Conservation (phyloP, 495 filamentous ascomycete species). For the Talaromyces liani region DNA sequence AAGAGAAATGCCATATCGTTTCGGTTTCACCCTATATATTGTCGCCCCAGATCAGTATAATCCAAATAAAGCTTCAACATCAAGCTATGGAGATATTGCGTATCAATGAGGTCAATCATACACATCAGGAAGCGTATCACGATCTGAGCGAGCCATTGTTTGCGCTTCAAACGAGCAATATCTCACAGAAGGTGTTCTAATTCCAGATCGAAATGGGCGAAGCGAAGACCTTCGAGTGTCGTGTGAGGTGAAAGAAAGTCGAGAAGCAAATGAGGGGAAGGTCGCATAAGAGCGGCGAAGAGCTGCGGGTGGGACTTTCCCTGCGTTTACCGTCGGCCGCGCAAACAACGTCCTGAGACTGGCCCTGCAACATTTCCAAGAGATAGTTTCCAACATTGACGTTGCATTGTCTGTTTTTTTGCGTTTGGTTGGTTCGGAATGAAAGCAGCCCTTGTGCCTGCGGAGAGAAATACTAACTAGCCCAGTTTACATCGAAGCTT, state of each 20-base stretch:
- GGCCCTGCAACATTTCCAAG: conserved; percentile 1
- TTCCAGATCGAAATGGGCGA: background rate
- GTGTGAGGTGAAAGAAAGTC: background rate
- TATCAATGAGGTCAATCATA: conserved; percentile 20
- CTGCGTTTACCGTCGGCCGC: conserved; percentile 5
- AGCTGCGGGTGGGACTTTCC: background rate
- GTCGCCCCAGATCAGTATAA: background rate
- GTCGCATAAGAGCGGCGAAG: conserved; percentile 2
- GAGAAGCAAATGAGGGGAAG: background rate
- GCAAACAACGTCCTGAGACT: background rate
- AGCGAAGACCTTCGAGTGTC: background rate
- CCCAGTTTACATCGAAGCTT: background rate
- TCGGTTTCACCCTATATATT: conserved; percentile 61
- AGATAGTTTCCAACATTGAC: background rate
- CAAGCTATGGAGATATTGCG: background rate
- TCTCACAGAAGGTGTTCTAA: conserved; percentile 12
- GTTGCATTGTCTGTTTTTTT: background rate
- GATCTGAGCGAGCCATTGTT: conserved; percentile 38
- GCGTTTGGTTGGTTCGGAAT: background rate
- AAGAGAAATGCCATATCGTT: conserved; percentile 78
- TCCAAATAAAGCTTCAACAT: background rate
- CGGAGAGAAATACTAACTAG: background rate
- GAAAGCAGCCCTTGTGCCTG: background rate
- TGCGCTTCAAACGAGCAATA: conserved; percentile 34
- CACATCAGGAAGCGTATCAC: conserved; percentile 47